phyloP scores from a whole-genome alignment of 805 yeast genomes.

The Hanseniaspora meyeri region DNA sequence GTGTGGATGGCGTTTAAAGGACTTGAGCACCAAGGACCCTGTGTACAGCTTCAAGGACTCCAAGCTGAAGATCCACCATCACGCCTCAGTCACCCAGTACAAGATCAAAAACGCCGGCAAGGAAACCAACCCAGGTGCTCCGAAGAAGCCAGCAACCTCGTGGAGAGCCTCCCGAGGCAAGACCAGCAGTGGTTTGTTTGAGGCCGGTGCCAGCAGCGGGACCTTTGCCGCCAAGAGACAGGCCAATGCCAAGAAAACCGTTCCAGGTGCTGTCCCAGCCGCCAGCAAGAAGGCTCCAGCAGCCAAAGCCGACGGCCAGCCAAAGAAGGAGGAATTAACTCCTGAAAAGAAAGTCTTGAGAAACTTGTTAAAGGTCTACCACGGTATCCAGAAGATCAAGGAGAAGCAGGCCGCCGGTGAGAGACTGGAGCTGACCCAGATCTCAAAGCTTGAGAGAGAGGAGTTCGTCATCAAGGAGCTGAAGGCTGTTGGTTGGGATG shows the following conservation, averaged over 20 bases:
- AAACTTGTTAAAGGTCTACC: slow-evolving; percentile 75
- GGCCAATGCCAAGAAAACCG: slow-evolving; percentile 19
- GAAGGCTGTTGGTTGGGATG: slow-evolving; percentile 60
- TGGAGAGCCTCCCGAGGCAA: slow-evolving; percentile 18
- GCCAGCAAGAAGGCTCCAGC: slow-evolving; percentile 21
- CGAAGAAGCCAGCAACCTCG: slow-evolving; percentile 9
- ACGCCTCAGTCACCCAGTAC: slow-evolving; percentile 54
- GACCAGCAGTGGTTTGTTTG: slow-evolving; percentile 70
- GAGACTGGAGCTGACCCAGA: slow-evolving; percentile 81
- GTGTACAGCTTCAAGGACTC: slow-evolving; percentile 30
- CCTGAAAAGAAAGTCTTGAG: slow-evolving; percentile 89
- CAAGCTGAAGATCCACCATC: slow-evolving; percentile 41
- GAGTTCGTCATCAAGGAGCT: slow-evolving; percentile 66
- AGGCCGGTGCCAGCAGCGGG: slow-evolving; percentile 74
- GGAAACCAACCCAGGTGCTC: neutral
- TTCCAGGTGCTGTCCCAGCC: slow-evolving; percentile 34
- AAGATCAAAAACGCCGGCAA: slow-evolving; percentile 27
- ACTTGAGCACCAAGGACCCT: slow-evolving; percentile 35
- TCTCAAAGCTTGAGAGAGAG: slow-evolving; percentile 80
- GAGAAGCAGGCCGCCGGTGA: slow-evolving; percentile 75
- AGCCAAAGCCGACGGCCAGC: slow-evolving; percentile 16
- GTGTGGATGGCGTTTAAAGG: slow-evolving; percentile 57
- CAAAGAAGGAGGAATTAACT: slow-evolving; percentile 27
- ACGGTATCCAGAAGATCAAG: slow-evolving; percentile 89
- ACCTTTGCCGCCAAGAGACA: slow-evolving; percentile 25